Evolutionary conservation across 1,284 basidiomycete species (phyloP).

Genomic region (Apiotrichum sp.): DNA sequence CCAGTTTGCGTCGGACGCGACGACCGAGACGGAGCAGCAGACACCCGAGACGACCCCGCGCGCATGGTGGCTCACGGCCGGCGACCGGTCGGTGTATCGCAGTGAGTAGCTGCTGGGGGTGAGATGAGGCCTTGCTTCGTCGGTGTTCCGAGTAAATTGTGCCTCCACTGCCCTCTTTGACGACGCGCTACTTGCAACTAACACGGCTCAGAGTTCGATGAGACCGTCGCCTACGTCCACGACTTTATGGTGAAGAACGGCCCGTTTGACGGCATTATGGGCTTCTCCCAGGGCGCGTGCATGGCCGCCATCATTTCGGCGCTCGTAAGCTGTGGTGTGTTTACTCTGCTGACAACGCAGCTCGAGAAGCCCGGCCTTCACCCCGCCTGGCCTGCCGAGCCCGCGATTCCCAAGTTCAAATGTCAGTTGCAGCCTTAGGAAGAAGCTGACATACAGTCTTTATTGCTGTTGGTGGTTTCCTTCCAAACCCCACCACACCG

Average conservation of each 20-base stretch:
- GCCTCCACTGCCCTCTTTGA: no score
- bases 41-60: slow-evolving; percentile 61
- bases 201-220: slow-evolving; percentile 54
- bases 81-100: slow-evolving; percentile 49
- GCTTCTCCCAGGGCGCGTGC: slow-evolving; percentile 77
- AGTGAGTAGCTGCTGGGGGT: slow-evolving; percentile 25
- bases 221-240: slow-evolving; percentile 50
- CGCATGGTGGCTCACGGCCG: slow-evolving; percentile 64
- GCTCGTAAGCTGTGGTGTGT: slow-evolving; percentile 53
- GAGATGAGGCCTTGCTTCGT: no score
- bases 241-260: slow-evolving; percentile 46
- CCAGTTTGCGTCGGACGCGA: slow-evolving; percentile 56
- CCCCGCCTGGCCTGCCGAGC: slow-evolving; percentile 59
- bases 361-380: slow-evolving; percentile 56
- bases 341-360: slow-evolving; percentile 30
- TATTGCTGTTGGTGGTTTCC: slow-evolving; percentile 53
- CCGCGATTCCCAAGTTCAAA: slow-evolving; percentile 62
- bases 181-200: no score
- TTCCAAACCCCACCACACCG: slow-evolving; percentile 36
- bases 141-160: no score
- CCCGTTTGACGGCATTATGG: slow-evolving; percentile 63
- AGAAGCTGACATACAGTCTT: slow-evolving; percentile 51
- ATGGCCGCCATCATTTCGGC: slow-evolving; percentile 69
- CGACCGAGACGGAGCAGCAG: slow-evolving; percentile 51
- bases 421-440: slow-evolving; percentile 49